Evolutionary conservation across 73 alveolate species (phyloP).

Genomic region (Paramecium sonneborni): DNA sequence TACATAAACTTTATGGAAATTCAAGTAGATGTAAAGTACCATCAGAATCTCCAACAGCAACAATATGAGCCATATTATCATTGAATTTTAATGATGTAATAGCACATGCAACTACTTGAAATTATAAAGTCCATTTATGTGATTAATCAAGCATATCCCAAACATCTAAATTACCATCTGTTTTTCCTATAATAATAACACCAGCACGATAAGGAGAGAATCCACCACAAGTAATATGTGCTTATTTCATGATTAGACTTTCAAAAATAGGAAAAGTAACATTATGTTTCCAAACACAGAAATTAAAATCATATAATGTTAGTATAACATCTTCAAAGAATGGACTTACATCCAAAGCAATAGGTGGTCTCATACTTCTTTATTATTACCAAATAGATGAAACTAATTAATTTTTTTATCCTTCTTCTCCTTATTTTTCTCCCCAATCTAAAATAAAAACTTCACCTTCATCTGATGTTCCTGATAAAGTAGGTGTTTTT

Average conservation of each 20-base stretch:
- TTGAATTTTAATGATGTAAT: slow-evolving; percentile 51
- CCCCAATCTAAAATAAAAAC: slow-evolving; percentile 86
- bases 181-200: slow-evolving; percentile 91
- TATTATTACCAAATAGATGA: slow-evolving; percentile 74
- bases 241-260: slow-evolving; percentile 85
- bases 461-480: slow-evolving; percentile 92
- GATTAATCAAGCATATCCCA: slow-evolving; percentile 98
- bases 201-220: slow-evolving; percentile 97
- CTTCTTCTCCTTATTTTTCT: slow-evolving; percentile 81
- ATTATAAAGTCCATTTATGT: slow-evolving; percentile 73
- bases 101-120: slow-evolving; percentile 54
- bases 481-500: slow-evolving; percentile 78
- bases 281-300: slow-evolving; percentile 95
- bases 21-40: slow-evolving; percentile 66
- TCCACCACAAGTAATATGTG: slow-evolving; percentile 96
- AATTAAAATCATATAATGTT: slow-evolving; percentile 96
- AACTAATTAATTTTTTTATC: slow-evolving; percentile 69
- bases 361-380: slow-evolving; percentile 89
- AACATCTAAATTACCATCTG: slow-evolving; percentile 94
- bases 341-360: slow-evolving; percentile 90
- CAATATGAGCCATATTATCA: slow-evolving; percentile 57
- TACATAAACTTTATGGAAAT: slow-evolving; percentile 63
- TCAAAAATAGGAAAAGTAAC: slow-evolving; percentile 87
- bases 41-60: slow-evolving; percentile 65
- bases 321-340: slow-evolving; percentile 89